A percentile compares a stretch with the other conserved stretches of the same genome.
Conservation (phyloP, 805 yeast genomes). For the Metschnikowia chrysomelidarum region DNA sequence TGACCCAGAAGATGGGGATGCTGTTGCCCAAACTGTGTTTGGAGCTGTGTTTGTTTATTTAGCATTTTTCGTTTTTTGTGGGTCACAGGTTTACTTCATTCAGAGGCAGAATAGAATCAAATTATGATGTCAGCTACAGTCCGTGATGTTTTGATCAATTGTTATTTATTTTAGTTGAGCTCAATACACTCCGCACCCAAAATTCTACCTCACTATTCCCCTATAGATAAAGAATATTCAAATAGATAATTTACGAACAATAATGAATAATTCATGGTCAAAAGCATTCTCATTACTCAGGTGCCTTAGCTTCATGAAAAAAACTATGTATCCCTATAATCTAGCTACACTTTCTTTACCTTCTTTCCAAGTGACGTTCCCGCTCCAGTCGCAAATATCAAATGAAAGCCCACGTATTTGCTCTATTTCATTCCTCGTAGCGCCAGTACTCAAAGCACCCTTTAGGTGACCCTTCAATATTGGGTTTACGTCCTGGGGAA, state of each 20-base stretch:
- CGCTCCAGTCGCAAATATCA: conserved; percentile 71
- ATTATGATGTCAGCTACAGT: conserved; percentile 16
- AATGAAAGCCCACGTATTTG: conserved; percentile 62
- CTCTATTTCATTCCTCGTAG: conserved; percentile 58
- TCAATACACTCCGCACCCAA: no score
- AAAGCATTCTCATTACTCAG: no score
- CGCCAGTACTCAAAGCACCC: conserved; percentile 83
- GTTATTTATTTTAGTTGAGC: no score
- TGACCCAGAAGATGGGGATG: conserved; percentile 92
- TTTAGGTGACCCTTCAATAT: conserved; percentile 87
- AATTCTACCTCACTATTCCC: no score
- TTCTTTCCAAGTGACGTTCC: conserved; percentile 43
- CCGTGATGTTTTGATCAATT: conserved; percentile 2
- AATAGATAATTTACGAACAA: no score
- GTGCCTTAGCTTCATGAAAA: no score
- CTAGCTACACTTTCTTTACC: conserved; percentile 60
- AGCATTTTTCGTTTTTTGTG: conserved; percentile 83
- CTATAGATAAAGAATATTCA: no score
- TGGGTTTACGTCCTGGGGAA: conserved; percentile 93
- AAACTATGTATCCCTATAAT: no score
- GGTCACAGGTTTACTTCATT: conserved; percentile 70
- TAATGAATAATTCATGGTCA: no score
- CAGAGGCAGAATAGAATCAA: conserved; percentile 65
- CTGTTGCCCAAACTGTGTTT: conserved; percentile 88
- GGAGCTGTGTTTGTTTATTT: conserved; percentile 85